Evolutionary conservation across 2,329 filamentous ascomycete species (phyloP), one percentile per base, ranked within the genome.

Genomic region (Chalara sp.): DNA sequence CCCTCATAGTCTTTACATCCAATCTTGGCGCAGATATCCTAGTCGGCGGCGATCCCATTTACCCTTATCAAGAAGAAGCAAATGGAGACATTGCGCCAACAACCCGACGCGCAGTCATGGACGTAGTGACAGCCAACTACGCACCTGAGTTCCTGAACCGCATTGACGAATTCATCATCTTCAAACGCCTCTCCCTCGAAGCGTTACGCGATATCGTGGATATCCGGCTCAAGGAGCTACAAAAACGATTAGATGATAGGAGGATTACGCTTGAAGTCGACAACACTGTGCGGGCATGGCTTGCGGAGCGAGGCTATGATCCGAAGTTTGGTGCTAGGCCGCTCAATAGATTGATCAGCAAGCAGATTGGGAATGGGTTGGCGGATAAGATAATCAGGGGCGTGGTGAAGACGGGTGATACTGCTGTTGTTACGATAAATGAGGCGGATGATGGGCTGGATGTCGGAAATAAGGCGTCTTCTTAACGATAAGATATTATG

Each of bases 111-210:
- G 84, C 87, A 1, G 91, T 97, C 49, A 90, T 97, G 83, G 87
- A 95, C 62, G 83, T 95, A 12, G 91, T 97, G 1, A 76, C 85
- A 13, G 69, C 76, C 6, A 75, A 72, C 47, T 85, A 96, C 65
- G 83, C 92, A 5, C 93, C 93, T 3, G 93, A 97, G 67, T 99
- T 97, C 75, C 79, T 97, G 57, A 97, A 99, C 72, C 82, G 93
- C 21, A 89, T 97, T 56, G 92, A 97, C 68, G 92, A 95, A 54
- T 96, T 97, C 72, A 96, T 97, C 67, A 74, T 97, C 64, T 97
- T 97, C 76, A 92, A 91, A 70, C 81, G 92, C 6, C 79, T 97
- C 2, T 88, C 89, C 1, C 78, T 78, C 32, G 74, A 77, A 13
- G 91, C 92, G 12, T 78, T 97, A 51, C 79, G 89, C 32, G 91